Evolutionary conservation across 2,329 filamentous ascomycete genomes (phyloP), one percentile per base, ranked within the genome.

Genomic region (Dactylellina parvicollis): DNA sequence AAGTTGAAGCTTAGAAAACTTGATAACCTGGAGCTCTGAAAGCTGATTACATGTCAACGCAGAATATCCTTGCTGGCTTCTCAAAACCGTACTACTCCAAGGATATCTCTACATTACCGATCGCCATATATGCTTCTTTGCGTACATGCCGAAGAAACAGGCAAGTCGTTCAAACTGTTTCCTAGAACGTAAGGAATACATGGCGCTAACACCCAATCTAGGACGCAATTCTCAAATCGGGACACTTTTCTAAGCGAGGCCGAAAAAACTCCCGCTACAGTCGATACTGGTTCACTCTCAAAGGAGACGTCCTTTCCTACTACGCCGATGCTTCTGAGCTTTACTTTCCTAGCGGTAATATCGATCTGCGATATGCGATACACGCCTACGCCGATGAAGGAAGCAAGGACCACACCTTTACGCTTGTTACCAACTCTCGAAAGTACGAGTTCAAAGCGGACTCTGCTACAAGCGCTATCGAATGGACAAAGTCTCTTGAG

Each of bases 91-190:
- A 46, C 83, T 98, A 28, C 85, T 98, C 7, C 92, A 97, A 79
- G 95, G 95, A 4, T 97, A 95, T 80, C 89, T 99, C 86, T 98
- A 98, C 82, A 91, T 99, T 78, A 98, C 95, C 0, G 85, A 90
- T 74, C 90, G 89, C 77, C 95, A 99, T 79, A 90, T 98, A 74
- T 97, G 93, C 82, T 99, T 98, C 80, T 98, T 97, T 79, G 92
- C 95, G 38, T 97, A 97, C 79, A 85, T 98, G n/a, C 92, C 92
- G 4, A 96, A 93, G 83, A 96, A 95, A 84, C 88, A 90, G 56
- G 90, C 91, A 84, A 81, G 88, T 79, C 47, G 36, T 36, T 4
- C 1, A 8, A 34, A 24, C 22, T n/a, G 2, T 28, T 2, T 14
- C 16, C 49, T 20, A 38, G 9, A 12, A 14, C 18, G 14, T 18